Base-by-base conservation (phyloP, 1,139 yeast species). In the Yamadazyma dendronema region DNA sequence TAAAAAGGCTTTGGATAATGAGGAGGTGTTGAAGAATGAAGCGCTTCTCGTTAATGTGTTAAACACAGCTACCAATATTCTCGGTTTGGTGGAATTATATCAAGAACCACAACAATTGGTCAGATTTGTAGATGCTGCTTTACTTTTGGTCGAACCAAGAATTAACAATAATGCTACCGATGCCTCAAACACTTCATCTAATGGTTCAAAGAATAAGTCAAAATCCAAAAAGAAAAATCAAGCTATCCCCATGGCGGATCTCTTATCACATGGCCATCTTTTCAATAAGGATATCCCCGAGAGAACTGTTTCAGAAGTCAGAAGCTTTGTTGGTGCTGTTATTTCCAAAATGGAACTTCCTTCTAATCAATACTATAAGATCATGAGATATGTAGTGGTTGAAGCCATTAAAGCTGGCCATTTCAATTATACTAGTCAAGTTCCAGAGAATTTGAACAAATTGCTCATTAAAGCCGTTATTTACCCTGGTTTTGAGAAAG, bases 251-350 rank as follows among this genome's bases (percentile, higher is more conserved):
- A 60, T 84, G 47, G 77, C 94, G 3, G 96, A 87, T 61, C 61
- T 84, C 30, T 67, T 84, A 33, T 79, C 92, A 1, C 86, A 84
- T 54, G 74, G 84, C 24, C 79, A 76, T 34, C 62, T 79, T 34
- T 85, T 86, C 48, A 53, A 59, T 12, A 55, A 62, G 9, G 56
- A 66, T 3, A 69, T 79, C 4, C 63, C 80, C 2, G 32, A 42
- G 0, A 26, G 43, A 1, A 72, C 80, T 9, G 47, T 68, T 12
- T 41, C 47, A 4, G 50, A 59, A 0, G 68, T 82, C 3, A 65
- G 79, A 41, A 40, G 47, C 1, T 84, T 86, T 50, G 68, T 84
- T 41, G 61, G 61, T 19, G 52, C 65, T 1, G 60, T 82, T 4
- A 57, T 86, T 13, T 57, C 64, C n/a, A 72, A 69, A 38, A 69